Base-by-base conservation (phyloP, 306 rosid genomes). In the Cucumis cinereus region DNA sequence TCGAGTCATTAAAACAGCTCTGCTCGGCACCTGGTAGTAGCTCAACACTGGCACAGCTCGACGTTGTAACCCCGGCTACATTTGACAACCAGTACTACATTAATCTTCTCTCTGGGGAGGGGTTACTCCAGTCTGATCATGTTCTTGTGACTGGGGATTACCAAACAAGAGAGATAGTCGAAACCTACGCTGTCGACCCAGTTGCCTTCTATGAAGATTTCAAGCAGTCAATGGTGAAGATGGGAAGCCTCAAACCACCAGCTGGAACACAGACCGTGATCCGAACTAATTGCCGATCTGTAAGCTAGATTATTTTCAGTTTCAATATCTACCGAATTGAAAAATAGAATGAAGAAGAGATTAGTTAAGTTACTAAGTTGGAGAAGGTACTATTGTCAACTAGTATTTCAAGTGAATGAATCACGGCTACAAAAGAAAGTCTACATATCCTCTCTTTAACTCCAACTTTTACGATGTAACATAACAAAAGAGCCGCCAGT, bases 71-170 rank as follows among this genome's bases (percentile, higher is more conserved):
- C 35, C 97, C 97, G 0, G 88, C 89, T 1, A 86, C 95, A 0
- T 94, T 94, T 19, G 98, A 94, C 49, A 92, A 90, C 82, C 98
- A 94, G 53, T 91, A 91, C 80, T 89, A 78, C 40, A 59, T 87
- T 9, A 90, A 90, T 81, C 97, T 91, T 13, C 85, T 91, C 2
- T 87, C 88, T 2, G 92, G 93, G 30, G 89, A 94, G 35, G 96
- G 98, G 10, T 49, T 91, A 83, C 96, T 94, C 58, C 89, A 79
- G 0, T 91, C 98, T 6, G 98, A 94, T 77, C 96, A 90, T 59
- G 83, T 66, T 63, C 87, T 90, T 6, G 74, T 76, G 5, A 80
- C 64, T 6, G 86, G 81, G 2, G 81, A 86, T 24, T 83, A 82
- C n/a, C 89, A 79, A 55, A 89, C 97, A 4, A 88, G 79, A 3